Evolutionary conservation across 495 filamentous ascomycete genomes (phyloP), one percentile per base, ranked within the genome.

Genomic region (Neurospora sp.): DNA sequence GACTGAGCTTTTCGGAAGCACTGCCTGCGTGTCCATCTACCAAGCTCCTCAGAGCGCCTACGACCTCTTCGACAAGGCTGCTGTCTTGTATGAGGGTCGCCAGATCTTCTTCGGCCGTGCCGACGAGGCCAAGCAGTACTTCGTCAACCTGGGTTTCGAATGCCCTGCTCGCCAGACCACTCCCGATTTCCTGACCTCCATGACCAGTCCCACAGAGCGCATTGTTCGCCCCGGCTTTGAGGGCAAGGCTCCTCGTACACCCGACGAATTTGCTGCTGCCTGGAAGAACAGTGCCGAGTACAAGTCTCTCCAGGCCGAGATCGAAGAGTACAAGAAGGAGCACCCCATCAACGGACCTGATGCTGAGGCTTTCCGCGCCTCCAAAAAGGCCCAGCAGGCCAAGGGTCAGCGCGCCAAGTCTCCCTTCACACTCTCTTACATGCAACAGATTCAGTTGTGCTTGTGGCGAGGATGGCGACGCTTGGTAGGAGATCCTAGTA

Each of bases 101-200:
- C 92, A 95, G 76, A 95, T 96, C 73, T 95, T 89, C 81, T 95
- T 94, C 73, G 93, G 93, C 4, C 81, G 79, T 14, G 87, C 89
- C 8, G 75, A 81, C 69, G 84, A 84, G 40, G 93, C 92, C 8
- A 90, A 86, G 76, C 84, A 86, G 48, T 94, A 89, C 79, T 95
- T 95, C 73, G 78, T 87, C 65, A 82, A 91, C 48, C 88, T 96
- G 78, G 93, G 93, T 14, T 96, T 93, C 77, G 83, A 90, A 12
- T 93, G 91, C 74, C 90, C 91, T 1, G 82, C 86, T 31, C 88
- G 93, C 72, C 88, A 91, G 75, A 94, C 91, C 1, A 91, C 90
- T 1, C 89, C 91, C 27, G 93, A 96, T 77, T 96, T 93, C 81
- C 83, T 95, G 0, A 95, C 93, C 1, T 93, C 92, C 6, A 83